Evolutionary conservation across 768 basidiomycete genomes (phyloP).

Genomic region (Kwoniella bestiolae): DNA sequence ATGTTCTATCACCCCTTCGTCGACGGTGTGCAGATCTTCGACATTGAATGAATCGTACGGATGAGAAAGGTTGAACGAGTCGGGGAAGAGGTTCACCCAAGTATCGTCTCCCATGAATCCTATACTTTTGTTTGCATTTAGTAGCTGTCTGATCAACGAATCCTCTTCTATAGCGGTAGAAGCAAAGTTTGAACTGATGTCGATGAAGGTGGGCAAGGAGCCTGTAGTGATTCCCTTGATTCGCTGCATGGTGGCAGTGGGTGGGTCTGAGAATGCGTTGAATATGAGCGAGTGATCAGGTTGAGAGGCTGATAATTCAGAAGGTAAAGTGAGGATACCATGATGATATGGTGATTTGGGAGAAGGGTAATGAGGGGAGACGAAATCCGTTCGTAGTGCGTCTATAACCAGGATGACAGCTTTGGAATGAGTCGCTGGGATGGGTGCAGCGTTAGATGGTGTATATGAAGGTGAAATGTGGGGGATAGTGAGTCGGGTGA

Average conservation of each 20-base stretch:
- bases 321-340: conserved; percentile 77
- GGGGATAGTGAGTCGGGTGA: conserved; percentile 74
- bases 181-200: conserved; percentile 90
- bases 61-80: conserved; percentile 76
- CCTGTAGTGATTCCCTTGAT: conserved; percentile 95
- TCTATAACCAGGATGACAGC: conserved; percentile 88
- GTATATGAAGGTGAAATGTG: conserved; percentile 61
- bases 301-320: conserved; percentile 66
- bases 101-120: conserved; percentile 98
- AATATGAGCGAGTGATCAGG: conserved; percentile 82
- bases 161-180: conserved; percentile 85
- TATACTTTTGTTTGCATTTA: conserved; percentile 62
- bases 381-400: conserved; percentile 89
- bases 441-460: conserved; percentile 48
- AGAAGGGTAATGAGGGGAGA: conserved; percentile 63
- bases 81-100: conserved; percentile 87
- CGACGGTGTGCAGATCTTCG: conserved; percentile 94
- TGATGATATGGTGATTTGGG: conserved; percentile 68
- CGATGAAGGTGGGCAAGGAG: conserved; percentile 91
- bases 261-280: conserved; percentile 89
- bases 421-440: conserved; percentile 72
- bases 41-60: conserved; percentile 98
- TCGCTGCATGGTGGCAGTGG: conserved; percentile 90
- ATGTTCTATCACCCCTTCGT: conserved; percentile 82
- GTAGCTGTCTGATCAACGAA: conserved; percentile 77